phyloP scores from a whole-genome alignment of 2,329 filamentous ascomycete genomes.

The Calonectria pseudoturangicola region DNA sequence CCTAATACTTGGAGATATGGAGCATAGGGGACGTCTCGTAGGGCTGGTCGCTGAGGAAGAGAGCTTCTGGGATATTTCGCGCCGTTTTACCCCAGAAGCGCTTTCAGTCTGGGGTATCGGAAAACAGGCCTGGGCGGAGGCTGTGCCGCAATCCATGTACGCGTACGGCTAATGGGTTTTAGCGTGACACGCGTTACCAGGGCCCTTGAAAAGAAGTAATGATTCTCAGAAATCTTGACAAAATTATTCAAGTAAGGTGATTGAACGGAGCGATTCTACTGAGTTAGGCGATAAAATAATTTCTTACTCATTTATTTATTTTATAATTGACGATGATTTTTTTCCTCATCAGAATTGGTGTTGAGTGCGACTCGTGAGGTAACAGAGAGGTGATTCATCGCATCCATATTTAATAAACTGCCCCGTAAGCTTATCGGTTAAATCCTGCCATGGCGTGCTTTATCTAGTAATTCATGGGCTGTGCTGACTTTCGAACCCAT shows the following conservation, averaged over 20 bases:
- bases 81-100: not conserved
- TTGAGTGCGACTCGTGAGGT: not conserved
- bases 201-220: not conserved
- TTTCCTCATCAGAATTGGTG: not conserved
- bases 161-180: not conserved
- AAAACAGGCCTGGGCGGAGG: not conserved
- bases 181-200: not conserved
- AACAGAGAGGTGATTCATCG: not conserved
- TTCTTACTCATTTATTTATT: too few relatives aligned
- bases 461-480: too few relatives aligned
- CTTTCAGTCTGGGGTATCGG: conserved; percentile 4
- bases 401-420: not conserved
- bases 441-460: not conserved
- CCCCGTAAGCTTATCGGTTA: conserved; percentile 12
- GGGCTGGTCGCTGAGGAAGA: not conserved
- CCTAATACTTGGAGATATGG: too few relatives aligned
- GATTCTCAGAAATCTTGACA: too few relatives aligned
- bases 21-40: not conserved
- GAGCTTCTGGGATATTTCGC: not conserved
- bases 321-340: too few relatives aligned
- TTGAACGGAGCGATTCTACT: too few relatives aligned
- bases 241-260: too few relatives aligned
- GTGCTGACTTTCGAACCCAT: not conserved
- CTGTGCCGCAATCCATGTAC: not conserved
- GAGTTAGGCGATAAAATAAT: too few relatives aligned